Base-by-base conservation (phyloP, 1,139 yeast species). In the Taiozyma sp. region DNA sequence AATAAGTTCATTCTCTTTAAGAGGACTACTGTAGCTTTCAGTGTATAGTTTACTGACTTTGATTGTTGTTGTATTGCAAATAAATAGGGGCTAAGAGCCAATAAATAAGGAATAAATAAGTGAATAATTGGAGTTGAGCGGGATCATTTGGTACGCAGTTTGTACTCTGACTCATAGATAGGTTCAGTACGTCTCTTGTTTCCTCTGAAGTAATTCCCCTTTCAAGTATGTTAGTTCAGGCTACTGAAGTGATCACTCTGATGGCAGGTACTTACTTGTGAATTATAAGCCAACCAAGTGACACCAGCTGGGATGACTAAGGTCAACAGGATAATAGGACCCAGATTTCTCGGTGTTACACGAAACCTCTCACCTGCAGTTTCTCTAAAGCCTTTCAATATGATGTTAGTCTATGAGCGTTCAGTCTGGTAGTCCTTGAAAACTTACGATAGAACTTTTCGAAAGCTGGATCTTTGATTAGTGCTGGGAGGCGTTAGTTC, bases 381-480 rank as follows among this genome's bases (percentile, higher is more conserved):
- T 45, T 57, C 59, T 47, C 61, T 58, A 46, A 53, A 57, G 38
- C 55, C 63, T 59, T 12, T n/a, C 2, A 8, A 3, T 10, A 12
- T 8, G 14, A 23, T 24, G 41, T 50, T 44, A 47, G 48, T 47
- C 27, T 4, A 14, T n/a, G 14, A 5, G 9, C 22, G 30, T 10
- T 16, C n/a, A 39, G 8, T 7, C 28, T 24, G 8, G 8, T 24
- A 6, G 27, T 24, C 19, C 27, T n/a, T 46, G 41, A 32, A n/a
- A n/a, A 56, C 63, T 28, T 53, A 58, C 63, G 54, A 47, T 59
- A 59, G 51, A 57, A 59, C 30, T 49, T 51, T 51, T 59, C 63
- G 28, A 59, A 54, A 1, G 63, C 63, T 36, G 63, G 63, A 43
- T 59, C 63, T 40, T 55, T 51, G 45, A 53, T 59, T 16, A 59